Evolutionary conservation across 768 basidiomycete genomes (phyloP).

Genomic region (Lyophyllum decastes): DNA sequence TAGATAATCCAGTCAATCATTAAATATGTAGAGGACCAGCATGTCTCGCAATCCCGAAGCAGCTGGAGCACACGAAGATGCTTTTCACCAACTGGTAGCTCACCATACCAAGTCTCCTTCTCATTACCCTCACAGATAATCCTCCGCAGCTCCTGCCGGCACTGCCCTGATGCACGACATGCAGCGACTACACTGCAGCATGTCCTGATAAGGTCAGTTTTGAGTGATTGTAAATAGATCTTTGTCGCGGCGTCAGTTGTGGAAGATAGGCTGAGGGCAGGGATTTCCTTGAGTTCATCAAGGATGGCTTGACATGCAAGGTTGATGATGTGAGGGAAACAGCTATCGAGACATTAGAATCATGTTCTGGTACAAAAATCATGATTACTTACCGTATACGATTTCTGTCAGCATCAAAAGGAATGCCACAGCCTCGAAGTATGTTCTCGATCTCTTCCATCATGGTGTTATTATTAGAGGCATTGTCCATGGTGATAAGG

Average conservation of each 20-base stretch:
- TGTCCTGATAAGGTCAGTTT: conserved; percentile 24
- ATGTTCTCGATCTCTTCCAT: conserved; percentile 25
- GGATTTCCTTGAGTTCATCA: conserved; percentile 14
- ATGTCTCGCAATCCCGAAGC: conserved; percentile 31
- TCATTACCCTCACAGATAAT: conserved; percentile 27
- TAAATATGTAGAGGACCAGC: conserved; percentile 35
- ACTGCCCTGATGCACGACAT: conserved; percentile 31
- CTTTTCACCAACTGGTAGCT: neutral
- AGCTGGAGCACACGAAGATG: conserved; percentile 22
- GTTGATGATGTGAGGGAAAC: conserved; percentile 30
- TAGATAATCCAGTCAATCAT: conserved; percentile 35
- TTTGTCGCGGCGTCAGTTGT: neutral
- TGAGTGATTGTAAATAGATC: conserved; percentile 22
- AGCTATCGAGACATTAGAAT: conserved; percentile 14
- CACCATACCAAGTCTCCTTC: conserved; percentile 10
- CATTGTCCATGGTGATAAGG: conserved; percentile 35
- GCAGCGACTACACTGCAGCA: conserved; percentile 26
- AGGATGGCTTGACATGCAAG: conserved; percentile 22
- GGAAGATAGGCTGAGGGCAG: conserved; percentile 7
- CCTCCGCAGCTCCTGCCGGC: conserved; percentile 23
- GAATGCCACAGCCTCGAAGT: conserved; percentile 3
- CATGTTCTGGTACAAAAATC: neutral
- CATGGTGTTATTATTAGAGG: conserved; percentile 33
- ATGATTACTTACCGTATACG: neutral
- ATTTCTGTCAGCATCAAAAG: conserved; percentile 23